Conservation (phyloP, 2,329 filamentous ascomycete species). For the Penicillium sp. region DNA sequence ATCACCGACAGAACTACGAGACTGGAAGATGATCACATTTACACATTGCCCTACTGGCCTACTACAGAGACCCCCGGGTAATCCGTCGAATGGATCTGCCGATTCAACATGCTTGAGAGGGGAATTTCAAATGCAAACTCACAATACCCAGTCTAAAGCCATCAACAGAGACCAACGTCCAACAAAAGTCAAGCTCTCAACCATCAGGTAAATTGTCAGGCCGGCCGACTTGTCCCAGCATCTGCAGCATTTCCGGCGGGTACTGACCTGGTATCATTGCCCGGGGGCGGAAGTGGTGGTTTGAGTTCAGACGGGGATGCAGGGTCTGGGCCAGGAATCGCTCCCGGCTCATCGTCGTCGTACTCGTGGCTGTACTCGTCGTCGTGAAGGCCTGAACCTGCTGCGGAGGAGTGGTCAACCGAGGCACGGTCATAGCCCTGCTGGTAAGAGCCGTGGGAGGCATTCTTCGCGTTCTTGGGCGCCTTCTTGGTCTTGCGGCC, state of each 20-base stretch:
- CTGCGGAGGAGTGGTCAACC: slow-evolving; percentile 37
- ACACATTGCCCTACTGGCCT: slow-evolving; percentile 14
- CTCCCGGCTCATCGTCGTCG: slow-evolving; percentile 48
- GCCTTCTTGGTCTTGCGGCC: slow-evolving; percentile 83
- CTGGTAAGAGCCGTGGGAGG: slow-evolving; percentile 34
- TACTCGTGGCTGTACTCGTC: slow-evolving; percentile 51
- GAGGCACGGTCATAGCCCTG: slow-evolving; percentile 41
- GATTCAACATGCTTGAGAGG: slow-evolving; percentile 22
- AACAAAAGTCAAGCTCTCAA: not conserved
- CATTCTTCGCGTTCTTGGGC: slow-evolving; percentile 58
- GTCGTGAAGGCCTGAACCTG: slow-evolving; percentile 43
- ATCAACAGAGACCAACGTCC: not conserved
- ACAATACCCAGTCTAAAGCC: slow-evolving; percentile 5
- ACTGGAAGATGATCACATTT: slow-evolving; percentile 11
- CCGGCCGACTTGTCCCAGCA: slow-evolving; percentile 29
- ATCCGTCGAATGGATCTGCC: slow-evolving; percentile 10
- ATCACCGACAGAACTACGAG: not conserved
- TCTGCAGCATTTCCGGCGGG: slow-evolving; percentile 24
- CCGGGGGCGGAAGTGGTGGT: slow-evolving; percentile 59
- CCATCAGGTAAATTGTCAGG: slow-evolving; percentile 22
- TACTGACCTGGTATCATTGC: slow-evolving; percentile 47
- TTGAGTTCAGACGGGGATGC: slow-evolving; percentile 58
- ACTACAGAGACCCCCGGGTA: slow-evolving; percentile 15
- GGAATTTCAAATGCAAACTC: slow-evolving; percentile 22
- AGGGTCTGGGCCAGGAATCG: slow-evolving; percentile 34